Conservation (phyloP, 768 basidiomycete species). For the Lentinus tigrinus region DNA sequence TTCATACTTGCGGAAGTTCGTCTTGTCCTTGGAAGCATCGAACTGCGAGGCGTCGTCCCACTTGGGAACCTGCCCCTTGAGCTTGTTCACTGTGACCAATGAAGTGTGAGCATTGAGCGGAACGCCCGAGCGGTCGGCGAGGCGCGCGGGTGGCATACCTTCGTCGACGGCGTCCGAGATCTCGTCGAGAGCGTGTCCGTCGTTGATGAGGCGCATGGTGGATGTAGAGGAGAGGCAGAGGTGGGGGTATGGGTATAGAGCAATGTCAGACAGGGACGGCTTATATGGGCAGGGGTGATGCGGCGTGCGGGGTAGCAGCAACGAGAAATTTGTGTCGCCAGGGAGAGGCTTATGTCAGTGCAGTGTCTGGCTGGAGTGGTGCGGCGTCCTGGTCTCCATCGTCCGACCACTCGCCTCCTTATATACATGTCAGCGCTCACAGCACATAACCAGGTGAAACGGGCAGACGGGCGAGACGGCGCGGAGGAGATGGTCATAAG, state of each 20-base stretch:
- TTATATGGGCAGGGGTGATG: neutral
- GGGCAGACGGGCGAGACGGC: neutral
- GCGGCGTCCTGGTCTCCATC: neutral
- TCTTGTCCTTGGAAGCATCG: slow-evolving; percentile 64
- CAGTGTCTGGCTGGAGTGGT: neutral
- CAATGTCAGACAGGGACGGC: neutral
- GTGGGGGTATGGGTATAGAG: neutral
- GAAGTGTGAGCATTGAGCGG: too few relatives aligned
- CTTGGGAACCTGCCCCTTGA: slow-evolving; percentile 49
- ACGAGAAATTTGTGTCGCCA: neutral
- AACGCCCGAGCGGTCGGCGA: neutral
- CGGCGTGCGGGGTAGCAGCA: neutral
- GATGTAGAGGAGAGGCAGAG: neutral
- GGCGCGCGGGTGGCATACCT: slow-evolving; percentile 33
- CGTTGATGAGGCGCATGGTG: neutral
- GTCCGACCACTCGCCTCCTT: neutral
- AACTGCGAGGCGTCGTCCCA: slow-evolving; percentile 59
- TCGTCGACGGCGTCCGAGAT: slow-evolving; percentile 50
- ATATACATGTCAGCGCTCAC: neutral
- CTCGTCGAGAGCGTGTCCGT: slow-evolving; percentile 34
- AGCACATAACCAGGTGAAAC: neutral
- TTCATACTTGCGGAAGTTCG: slow-evolving; percentile 70
- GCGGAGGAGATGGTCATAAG: too few relatives aligned
- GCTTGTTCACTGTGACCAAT: slow-evolving; percentile 54
- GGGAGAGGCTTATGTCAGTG: slow-evolving; percentile 14